Percentiles rank a stretch among this genome's conserved stretches.
Evolutionary conservation across 257 asterid species (phyloP).

Genomic region (Salvia splendens): DNA sequence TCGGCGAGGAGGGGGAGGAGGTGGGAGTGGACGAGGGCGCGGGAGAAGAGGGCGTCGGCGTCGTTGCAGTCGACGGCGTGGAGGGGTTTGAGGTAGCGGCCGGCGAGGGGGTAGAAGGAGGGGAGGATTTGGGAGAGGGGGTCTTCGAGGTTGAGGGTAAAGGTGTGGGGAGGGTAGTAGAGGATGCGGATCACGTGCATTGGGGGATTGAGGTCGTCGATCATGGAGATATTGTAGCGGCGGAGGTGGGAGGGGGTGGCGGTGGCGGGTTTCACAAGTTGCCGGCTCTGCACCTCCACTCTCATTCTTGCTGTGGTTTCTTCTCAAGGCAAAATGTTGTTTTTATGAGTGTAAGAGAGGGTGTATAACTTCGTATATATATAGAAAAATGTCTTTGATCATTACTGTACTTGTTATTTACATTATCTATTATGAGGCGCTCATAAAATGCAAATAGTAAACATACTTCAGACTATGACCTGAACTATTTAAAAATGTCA

Average conservation of each 20-base stretch:
- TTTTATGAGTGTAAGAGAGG: neutral
- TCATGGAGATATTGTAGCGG: slow-evolving; percentile 13
- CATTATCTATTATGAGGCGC: too few relatives aligned
- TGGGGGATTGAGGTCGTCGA: slow-evolving; percentile 21
- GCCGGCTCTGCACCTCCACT: slow-evolving; percentile 3
- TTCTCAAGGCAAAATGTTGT: too few relatives aligned
- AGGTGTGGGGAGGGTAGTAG: slow-evolving; percentile 7
- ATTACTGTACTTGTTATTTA: too few relatives aligned
- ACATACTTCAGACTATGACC: too few relatives aligned
- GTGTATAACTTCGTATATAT: neutral
- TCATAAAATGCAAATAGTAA: too few relatives aligned
- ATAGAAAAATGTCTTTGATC: too few relatives aligned
- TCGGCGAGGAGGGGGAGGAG: neutral
- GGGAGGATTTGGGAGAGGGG: slow-evolving; percentile 18
- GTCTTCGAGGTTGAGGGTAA: neutral
- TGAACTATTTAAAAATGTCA: too few relatives aligned
- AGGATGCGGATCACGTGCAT: slow-evolving; percentile 29
- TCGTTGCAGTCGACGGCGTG: slow-evolving; percentile 25
- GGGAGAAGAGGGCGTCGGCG: slow-evolving; percentile 19
- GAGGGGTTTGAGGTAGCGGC: slow-evolving; percentile 20
- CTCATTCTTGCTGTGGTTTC: neutral
- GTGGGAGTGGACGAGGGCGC: slow-evolving; percentile 11
- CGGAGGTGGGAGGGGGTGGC: slow-evolving; percentile 22
- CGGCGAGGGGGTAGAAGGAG: slow-evolving; percentile 26
- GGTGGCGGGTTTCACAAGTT: slow-evolving; percentile 17